Base-by-base conservation (phyloP, 768 basidiomycete genomes). In the Trametes punicea region DNA sequence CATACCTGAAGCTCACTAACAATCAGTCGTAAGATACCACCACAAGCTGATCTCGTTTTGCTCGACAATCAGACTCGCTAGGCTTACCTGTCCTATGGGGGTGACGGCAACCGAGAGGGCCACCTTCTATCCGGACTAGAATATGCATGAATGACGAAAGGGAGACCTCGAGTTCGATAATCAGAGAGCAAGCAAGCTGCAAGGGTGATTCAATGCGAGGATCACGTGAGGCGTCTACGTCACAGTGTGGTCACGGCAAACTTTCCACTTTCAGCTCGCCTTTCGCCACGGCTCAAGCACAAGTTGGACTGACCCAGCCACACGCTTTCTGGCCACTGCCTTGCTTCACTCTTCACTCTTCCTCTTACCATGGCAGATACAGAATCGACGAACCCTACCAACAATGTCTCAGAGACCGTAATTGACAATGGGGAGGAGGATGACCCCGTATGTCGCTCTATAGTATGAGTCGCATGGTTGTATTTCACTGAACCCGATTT, bases 351-450 rank as follows among this genome's bases (percentile, higher is more conserved):
- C 36, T 46, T 33, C 15, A 26, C 20, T 26, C 47, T 77, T 3
- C 7, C 13, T 11, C 18, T 27, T 51, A 56, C 36, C 18, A 72
- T 72, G 71, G 57, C 70, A 40, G 69, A 72, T 50, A 62, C 57
- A 25, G 66, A 63, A 31, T 59, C 61, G 20, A 65, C 67, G 7
- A 59, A 50, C 7, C 64, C 66, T 3, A 64, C 67, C 15, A 54
- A 64, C 44, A 52, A 44, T 29, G 59, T 60, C 15, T 27, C 62
- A 4, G 70, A 73, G 27, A 51, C 61, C 9, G 46, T 56, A 18
- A 56, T 69, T 25, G 68, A 68, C 56, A 71, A 71, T 57, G 65
- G 48, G 16, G 70, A 73, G 59, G 71, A 73, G 45, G 71, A 69
- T 27, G 71, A 73, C 56, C 64, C 70, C 56, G 71, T 70, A 56